phyloP scores from a whole-genome alignment of 169 alveolate genomes.

The Plasmodium coatneyi region DNA sequence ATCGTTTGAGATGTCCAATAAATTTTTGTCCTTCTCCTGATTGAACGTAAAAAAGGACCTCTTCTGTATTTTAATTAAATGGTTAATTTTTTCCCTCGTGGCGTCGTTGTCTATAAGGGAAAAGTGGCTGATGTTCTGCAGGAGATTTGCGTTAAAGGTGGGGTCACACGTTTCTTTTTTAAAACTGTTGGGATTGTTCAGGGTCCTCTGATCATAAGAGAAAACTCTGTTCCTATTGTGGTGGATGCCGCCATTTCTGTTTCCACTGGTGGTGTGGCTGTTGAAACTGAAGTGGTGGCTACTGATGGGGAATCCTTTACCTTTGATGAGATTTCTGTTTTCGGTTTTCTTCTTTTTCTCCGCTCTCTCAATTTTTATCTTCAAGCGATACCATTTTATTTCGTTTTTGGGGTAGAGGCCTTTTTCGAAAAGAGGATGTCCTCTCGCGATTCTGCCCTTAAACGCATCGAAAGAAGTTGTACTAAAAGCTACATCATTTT shows the following conservation, averaged over 20 bases:
- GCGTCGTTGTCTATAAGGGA: not conserved
- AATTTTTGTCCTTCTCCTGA: not conserved
- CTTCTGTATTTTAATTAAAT: slow-evolving; percentile 23
- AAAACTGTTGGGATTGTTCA: not conserved
- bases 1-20: not conserved
- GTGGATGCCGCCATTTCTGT: not conserved
- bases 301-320: not conserved
- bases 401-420: slow-evolving; percentile 18
- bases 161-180: not conserved
- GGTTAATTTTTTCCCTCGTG: not conserved
- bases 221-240: not conserved
- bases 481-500: not conserved
- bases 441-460: not conserved
- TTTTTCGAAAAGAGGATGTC: slow-evolving; percentile 3
- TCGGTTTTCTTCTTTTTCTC: slow-evolving; percentile 37
- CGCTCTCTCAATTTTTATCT: slow-evolving; percentile 37
- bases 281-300: not conserved
- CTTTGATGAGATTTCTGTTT: not conserved
- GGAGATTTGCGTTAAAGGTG: not conserved
- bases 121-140: not conserved
- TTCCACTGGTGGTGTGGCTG: not conserved
- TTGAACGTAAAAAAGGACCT: not conserved
- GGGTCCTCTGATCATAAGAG: not conserved
- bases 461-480: not conserved
- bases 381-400: slow-evolving; percentile 58